Conservation (phyloP, 2,329 filamentous ascomycete species). For the Diplodia mutila region DNA sequence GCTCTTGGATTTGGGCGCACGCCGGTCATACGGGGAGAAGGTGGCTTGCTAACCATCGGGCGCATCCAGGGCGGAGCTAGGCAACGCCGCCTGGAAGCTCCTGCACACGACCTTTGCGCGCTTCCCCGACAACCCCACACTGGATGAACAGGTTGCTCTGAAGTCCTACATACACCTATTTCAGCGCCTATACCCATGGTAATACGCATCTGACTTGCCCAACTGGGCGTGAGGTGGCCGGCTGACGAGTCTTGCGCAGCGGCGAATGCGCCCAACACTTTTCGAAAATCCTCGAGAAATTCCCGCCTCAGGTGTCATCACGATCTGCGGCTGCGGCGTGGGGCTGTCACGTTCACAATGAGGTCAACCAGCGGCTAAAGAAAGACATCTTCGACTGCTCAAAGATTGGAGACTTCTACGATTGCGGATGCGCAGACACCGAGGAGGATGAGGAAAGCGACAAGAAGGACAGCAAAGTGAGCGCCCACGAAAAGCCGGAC, state of each 20-base stretch:
- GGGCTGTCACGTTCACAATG: slow-evolving; percentile 69
- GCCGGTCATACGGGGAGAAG: not conserved
- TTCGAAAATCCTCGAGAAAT: slow-evolving; percentile 62
- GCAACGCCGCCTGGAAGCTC: slow-evolving; percentile 67
- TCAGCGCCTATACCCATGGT: slow-evolving; percentile 67
- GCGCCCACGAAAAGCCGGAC: slow-evolving; percentile 31
- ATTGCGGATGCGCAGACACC: slow-evolving; percentile 66
- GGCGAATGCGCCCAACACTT: slow-evolving; percentile 70
- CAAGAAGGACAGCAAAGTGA: slow-evolving; percentile 25
- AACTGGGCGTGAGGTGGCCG: not conserved
- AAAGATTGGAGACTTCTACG: slow-evolving; percentile 68
- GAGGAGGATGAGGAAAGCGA: slow-evolving; percentile 32
- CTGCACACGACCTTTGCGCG: slow-evolving; percentile 69
- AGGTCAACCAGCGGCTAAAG: slow-evolving; percentile 64
- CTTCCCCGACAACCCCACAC: slow-evolving; percentile 65
- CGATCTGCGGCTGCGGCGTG: slow-evolving; percentile 65
- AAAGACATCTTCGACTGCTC: slow-evolving; percentile 67
- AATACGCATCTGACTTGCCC: slow-evolving; percentile 27
- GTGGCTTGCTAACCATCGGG: slow-evolving; percentile 6
- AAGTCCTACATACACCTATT: slow-evolving; percentile 66
- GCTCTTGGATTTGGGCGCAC: not conserved
- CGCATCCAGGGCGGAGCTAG: slow-evolving; percentile 60
- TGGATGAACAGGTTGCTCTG: slow-evolving; percentile 63
- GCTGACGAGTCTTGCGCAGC: slow-evolving; percentile 39
- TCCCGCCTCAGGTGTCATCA: slow-evolving; percentile 66